A percentile compares a stretch with the other conserved stretches of the same genome.
Evolutionary conservation across 169 alveolate genomes (phyloP).

Genomic region (Plasmodium blacklocki): DNA sequence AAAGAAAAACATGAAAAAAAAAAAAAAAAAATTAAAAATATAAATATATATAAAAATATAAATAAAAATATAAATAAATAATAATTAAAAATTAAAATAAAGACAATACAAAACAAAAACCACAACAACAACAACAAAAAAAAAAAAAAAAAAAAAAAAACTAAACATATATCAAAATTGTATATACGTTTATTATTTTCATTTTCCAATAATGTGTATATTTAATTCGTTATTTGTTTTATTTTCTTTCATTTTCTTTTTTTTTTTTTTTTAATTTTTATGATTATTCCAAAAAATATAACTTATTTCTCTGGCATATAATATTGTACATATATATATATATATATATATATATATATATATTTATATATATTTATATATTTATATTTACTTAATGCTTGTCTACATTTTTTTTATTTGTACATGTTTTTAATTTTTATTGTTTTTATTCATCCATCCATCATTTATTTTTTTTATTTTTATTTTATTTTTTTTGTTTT

Average conservation of each 20-base stretch:
- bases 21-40: not conserved
- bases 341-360: constrained; percentile 1
- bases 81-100: too few relatives aligned
- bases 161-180: too few relatives aligned
- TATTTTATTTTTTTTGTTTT: constrained; percentile 14
- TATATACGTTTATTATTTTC: too few relatives aligned
- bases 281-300: too few relatives aligned
- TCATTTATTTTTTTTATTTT: not conserved
- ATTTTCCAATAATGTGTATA: too few relatives aligned
- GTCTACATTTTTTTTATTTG: not conserved
- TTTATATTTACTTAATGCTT: not conserved
- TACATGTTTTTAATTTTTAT: not conserved
- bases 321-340: not conserved
- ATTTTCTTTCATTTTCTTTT: too few relatives aligned
- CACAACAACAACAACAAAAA: too few relatives aligned
- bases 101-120: too few relatives aligned
- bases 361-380: not conserved
- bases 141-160: too few relatives aligned
- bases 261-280: too few relatives aligned
- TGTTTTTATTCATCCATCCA: not conserved
- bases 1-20: constrained; percentile 33
- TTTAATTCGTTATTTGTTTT: too few relatives aligned
- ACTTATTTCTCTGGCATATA: not conserved
- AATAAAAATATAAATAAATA: too few relatives aligned
- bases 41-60: not conserved